Percentiles rank a stretch among this genome's conserved stretches.
phyloP scores from a whole-genome alignment of 495 filamentous ascomycete genomes.

The Sabuloglossum arenarium region DNA sequence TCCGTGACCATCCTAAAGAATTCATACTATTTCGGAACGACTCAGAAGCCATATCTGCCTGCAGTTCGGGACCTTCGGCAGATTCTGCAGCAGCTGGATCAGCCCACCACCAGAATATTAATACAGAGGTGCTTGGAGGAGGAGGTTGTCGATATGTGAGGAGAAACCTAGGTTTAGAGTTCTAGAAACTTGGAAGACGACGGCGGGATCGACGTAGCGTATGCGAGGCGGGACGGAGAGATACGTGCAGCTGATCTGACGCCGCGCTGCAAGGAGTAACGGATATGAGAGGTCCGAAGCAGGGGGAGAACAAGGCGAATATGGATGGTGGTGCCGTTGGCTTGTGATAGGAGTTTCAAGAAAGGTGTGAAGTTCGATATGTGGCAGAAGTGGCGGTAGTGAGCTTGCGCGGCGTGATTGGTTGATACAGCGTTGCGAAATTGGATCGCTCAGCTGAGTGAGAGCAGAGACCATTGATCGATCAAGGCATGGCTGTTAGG shows the following conservation, averaged over 20 bases:
- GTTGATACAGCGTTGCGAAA: not conserved
- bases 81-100: not conserved
- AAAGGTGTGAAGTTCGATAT: not conserved
- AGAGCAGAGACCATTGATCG: not conserved
- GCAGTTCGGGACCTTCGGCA: slow-evolving; percentile 1
- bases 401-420: not conserved
- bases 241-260: slow-evolving; percentile 4
- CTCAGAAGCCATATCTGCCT: slow-evolving; percentile 54
- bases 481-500: not conserved
- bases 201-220: not conserved
- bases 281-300: not conserved
- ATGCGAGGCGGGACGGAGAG: slow-evolving; percentile 2
- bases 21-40: slow-evolving; percentile 89
- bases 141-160: not conserved
- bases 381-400: not conserved
- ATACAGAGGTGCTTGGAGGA: not conserved
- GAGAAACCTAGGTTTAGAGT: not conserved
- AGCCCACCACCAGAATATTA: not conserved
- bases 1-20: slow-evolving; percentile 82
- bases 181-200: not conserved
- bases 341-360: not conserved
- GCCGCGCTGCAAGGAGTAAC: not conserved
- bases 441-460: not conserved
- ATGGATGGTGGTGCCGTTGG: not conserved
- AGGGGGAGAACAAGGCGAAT: not conserved